Evolutionary conservation across 768 basidiomycete species (phyloP).

Genomic region (Boletus edulis): DNA sequence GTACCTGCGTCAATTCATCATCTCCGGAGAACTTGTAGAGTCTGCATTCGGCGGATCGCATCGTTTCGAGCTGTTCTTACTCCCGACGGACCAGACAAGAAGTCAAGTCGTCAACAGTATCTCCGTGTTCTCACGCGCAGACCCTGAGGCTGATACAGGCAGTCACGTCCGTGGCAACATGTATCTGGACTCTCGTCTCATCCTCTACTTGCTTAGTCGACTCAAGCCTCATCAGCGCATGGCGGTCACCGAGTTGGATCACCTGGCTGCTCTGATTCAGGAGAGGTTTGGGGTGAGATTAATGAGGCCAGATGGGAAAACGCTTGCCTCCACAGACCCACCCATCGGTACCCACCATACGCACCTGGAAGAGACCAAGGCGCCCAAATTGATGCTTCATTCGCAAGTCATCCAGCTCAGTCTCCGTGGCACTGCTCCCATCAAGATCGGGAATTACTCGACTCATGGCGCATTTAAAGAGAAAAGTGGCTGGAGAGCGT

Average conservation of each 20-base stretch:
- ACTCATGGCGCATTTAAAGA: slow-evolving; percentile 1
- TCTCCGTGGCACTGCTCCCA: not conserved
- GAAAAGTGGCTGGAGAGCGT: not conserved
- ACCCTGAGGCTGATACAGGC: not conserved
- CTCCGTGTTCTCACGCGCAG: slow-evolving; percentile 6
- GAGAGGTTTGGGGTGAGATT: slow-evolving; percentile 8
- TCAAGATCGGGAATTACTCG: not conserved
- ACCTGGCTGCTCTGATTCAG: not conserved
- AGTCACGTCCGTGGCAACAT: slow-evolving; percentile 12
- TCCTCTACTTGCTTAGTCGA: slow-evolving; percentile 9
- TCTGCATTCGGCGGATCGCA: slow-evolving; percentile 16
- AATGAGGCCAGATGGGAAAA: slow-evolving; percentile 11
- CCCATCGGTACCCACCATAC: accelerated
- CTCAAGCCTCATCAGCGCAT: not conserved
- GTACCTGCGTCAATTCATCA: slow-evolving; percentile 3
- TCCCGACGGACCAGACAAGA: not conserved
- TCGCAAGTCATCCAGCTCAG: slow-evolving; percentile 5
- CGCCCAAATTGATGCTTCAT: slow-evolving; percentile 10
- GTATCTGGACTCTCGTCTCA: slow-evolving; percentile 8
- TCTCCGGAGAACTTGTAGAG: slow-evolving; percentile 8
- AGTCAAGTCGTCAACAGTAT: slow-evolving; percentile 9
- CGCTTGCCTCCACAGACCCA: not conserved
- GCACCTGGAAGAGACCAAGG: not conserved
- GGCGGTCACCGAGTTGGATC: not conserved
- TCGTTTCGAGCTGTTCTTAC: slow-evolving; percentile 12